Percentiles rank a stretch among this genome's conserved stretches.
Evolutionary conservation across 2,329 filamentous ascomycete species (phyloP).

Genomic region (Drechmeria coniospora): DNA sequence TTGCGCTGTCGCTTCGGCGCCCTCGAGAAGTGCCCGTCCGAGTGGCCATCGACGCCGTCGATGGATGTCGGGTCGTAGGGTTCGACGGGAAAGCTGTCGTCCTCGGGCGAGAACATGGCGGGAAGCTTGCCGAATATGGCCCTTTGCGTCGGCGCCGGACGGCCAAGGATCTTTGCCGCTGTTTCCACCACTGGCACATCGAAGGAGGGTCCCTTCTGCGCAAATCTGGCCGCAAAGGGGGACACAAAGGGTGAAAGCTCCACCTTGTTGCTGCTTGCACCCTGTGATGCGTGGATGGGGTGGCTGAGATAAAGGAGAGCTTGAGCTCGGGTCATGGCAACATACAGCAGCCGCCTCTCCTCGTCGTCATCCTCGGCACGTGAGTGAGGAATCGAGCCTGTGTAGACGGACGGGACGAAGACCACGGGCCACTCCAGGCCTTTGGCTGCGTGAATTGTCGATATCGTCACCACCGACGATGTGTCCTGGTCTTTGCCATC

Average conservation of each 20-base stretch:
- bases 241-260: conserved; percentile 60
- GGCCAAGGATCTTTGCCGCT: conserved; percentile 55
- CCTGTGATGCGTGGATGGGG: conserved; percentile 50
- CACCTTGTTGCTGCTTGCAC: conserved; percentile 39
- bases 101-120: conserved; percentile 41
- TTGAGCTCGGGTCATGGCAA: conserved; percentile 91
- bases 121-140: conserved; percentile 38
- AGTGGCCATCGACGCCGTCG: conserved; percentile 8
- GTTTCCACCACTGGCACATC: conserved; percentile 44
- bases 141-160: conserved; percentile 40
- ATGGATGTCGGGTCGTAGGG: conserved; percentile 28
- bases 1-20: conserved; percentile 16
- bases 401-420: conserved; percentile 79
- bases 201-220: conserved; percentile 54
- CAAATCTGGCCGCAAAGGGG: conserved; percentile 25
- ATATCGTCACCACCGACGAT: conserved; percentile 64
- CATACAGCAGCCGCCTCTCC: conserved; percentile 78
- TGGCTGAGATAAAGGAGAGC: conserved; percentile 74
- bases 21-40: conserved; percentile 8
- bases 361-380: conserved; percentile 76
- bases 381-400: conserved; percentile 80
- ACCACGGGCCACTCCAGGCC: conserved; percentile 93
- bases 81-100: conserved; percentile 52
- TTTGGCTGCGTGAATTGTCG: conserved; percentile 92
- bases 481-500: conserved; percentile 40